Base-by-base conservation (phyloP, 1,284 basidiomycete species). In the Erythrobasidium hasegawianum region DNA sequence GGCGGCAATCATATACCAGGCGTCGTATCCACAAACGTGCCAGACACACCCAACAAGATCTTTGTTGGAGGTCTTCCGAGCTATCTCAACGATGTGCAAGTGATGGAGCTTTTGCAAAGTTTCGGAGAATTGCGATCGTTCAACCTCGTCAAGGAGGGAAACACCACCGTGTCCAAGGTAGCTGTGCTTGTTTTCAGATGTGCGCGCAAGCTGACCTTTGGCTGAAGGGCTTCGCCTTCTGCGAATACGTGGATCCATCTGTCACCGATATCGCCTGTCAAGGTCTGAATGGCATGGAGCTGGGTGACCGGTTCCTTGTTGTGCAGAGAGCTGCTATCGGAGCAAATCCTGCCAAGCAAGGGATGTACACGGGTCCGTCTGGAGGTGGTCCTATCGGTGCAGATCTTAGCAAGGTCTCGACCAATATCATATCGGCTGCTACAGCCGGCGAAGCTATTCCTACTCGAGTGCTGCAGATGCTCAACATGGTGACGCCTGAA, bases 401-500 rank as follows among this genome's bases (percentile, higher is more conserved):
- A 39, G 52, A 64, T 22, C 56, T 70, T 24, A 39, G 52, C 24
- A 53, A 45, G 29, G 85, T 89, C 58, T 86, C 86, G 69, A 85
- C 87, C 56, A 88, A 89, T 22, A 90, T 89, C 75, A 86, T 92
- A 81, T 49, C 62, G 3, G 87, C 88, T 64, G 87, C 70, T 43
- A 73, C 87, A 8, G 86, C 86, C 64, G 22, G 79, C 11, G 83
- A 87, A 50, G 85, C 87, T 4, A 72, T 76, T 55, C 79, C 80
- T 7, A 81, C 82, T 14, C 86, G 89, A 49, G 93, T 95, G 76
- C 84, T 99, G 76, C 87, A 97, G 75, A 89, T 99, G 87, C 82
- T 99, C 75, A 99, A 98, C 83, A 98, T 98, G 96, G 93, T 99
- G 70, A 90, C 90, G 0, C 79, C 90, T 1, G 95, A 98, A 64